Conservation (phyloP, 225 moss, liverwort and hornwort species). For the Polytrichum formosum region DNA sequence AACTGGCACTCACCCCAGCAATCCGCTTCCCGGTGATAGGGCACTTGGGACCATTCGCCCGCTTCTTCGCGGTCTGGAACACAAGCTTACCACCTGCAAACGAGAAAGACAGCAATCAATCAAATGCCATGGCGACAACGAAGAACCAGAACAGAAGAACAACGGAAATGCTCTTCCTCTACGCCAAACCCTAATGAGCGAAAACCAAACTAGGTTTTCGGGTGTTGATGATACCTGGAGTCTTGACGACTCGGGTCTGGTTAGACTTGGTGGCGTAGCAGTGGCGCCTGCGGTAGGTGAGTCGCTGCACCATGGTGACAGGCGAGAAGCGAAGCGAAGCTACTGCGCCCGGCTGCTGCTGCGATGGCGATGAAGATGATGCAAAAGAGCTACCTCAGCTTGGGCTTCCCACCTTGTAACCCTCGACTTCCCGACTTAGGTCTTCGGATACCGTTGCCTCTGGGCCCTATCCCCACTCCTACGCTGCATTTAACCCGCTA, state of each 20-base stretch:
- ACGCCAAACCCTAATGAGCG: neutral
- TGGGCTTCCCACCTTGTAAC: too few relatives aligned
- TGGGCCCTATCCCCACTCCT: rapidly evolving
- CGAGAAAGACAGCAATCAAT: neutral
- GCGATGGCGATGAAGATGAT: constrained; percentile 10
- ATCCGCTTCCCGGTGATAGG: constrained; percentile 70
- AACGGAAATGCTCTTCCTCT: too few relatives aligned
- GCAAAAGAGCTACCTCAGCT: too few relatives aligned
- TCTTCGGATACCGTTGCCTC: too few relatives aligned
- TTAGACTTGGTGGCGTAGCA: constrained; percentile 59
- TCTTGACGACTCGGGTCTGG: constrained; percentile 58
- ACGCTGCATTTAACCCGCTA: too few relatives aligned
- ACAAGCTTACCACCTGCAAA: constrained; percentile 64
- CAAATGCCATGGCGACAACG: neutral
- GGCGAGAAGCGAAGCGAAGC: constrained; percentile 1
- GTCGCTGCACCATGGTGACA: constrained; percentile 41
- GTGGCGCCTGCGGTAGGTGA: constrained; percentile 49
- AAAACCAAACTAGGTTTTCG: neutral
- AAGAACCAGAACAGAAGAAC: too few relatives aligned
- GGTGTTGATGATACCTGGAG: constrained; percentile 29
- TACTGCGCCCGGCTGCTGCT: neutral
- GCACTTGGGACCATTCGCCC: constrained; percentile 75
- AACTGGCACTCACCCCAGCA: constrained; percentile 43
- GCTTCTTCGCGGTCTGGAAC: constrained; percentile 74
- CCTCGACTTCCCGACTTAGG: too few relatives aligned